Evolutionary conservation across 1,139 yeast genomes (phyloP).

Genomic region (Geotrichum macrosporum): DNA sequence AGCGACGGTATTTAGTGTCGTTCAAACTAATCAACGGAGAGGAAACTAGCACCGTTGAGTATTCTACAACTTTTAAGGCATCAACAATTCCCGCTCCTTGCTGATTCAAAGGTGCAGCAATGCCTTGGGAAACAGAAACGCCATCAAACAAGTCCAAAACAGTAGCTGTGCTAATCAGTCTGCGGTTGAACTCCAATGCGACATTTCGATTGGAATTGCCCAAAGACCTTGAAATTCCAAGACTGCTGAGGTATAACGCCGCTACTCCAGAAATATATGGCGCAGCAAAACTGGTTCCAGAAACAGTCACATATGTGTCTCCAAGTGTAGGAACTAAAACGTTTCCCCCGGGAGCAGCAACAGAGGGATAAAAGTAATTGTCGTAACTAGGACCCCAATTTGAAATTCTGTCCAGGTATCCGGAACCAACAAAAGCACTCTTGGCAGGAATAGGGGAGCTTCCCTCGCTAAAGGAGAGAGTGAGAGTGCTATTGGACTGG

Average conservation of each 20-base stretch:
- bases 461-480: conserved; percentile 6
- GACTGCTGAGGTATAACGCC: conserved; percentile 24
- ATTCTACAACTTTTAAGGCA: conserved; percentile 39
- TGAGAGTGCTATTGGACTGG: background rate
- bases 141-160: conserved; percentile 20
- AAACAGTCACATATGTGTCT: conserved; percentile 7
- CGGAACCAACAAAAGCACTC: conserved; percentile 10
- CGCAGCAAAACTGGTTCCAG: conserved; percentile 23
- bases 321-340: conserved; percentile 11
- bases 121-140: conserved; percentile 2
- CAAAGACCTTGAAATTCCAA: conserved; percentile 13
- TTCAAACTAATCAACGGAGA: conserved; percentile 24
- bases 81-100: conserved; percentile 35
- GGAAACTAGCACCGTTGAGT: conserved; percentile 31
- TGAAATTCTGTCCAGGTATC: conserved; percentile 18
- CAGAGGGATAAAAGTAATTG: conserved; percentile 25
- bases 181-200: conserved; percentile 14
- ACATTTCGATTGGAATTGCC: conserved; percentile 15
- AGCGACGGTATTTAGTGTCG: conserved; percentile 24
- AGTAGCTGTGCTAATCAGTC: conserved; percentile 21
- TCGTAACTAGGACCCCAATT: conserved; percentile 29
- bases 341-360: conserved; percentile 27
- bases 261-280: conserved; percentile 29
- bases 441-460: conserved; percentile 4
- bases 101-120: conserved; percentile 25